Base-by-base conservation (phyloP, 1,284 basidiomycete genomes). In the Ganoderma resinaceum region DNA sequence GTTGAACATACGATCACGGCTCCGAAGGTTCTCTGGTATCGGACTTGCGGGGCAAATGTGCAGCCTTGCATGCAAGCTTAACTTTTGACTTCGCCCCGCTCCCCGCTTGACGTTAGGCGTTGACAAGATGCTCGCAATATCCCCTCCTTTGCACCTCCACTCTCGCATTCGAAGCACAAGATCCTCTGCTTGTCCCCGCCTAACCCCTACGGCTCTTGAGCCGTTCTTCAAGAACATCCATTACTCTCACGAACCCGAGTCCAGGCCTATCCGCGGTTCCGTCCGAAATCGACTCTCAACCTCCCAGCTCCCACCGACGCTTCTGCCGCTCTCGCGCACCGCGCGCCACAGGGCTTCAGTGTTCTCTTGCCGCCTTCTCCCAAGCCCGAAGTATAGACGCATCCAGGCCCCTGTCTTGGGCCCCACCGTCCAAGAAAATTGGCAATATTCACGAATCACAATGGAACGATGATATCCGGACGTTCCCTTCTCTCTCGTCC, bases 81-180 rank as follows among this genome's bases (percentile, higher is more conserved):
- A 38, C 38, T 60, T 60, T 60, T 60, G 26, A 23, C 37, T 60
- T 60, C 37, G 35, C 14, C 38, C 33, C 18, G 11, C 55, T 33
- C 35, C 9, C 33, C 33, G 55, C 35, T 23, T 23, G 33, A 18
- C 20, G 33, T 35, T 37, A 58, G 20, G 8, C 33, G 35, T n/a
- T 37, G 55, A 58, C 55, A 58, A 37, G 33, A 58, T 58, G 55
- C 55, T 58, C 55, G 55, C 55, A 58, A 58, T 58, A 33, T 37
- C 35, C 20, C 55, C 55, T 33, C 20, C 55, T 58, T 37, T 37
- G 35, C 55, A n/a, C 55, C 31, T 33, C 37, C 8, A 37, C 35
- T 23, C 33, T 58, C 55, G 33, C 20, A 58, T 58, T 12, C 33
- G 18, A n/a, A 7, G 55, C 20, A 20, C 55, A 20, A 16, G 20